Evolutionary conservation across 208 protist genomes (phyloP), one percentile per base, ranked within the genome.

Genomic region (Crithidia brevicula): DNA sequence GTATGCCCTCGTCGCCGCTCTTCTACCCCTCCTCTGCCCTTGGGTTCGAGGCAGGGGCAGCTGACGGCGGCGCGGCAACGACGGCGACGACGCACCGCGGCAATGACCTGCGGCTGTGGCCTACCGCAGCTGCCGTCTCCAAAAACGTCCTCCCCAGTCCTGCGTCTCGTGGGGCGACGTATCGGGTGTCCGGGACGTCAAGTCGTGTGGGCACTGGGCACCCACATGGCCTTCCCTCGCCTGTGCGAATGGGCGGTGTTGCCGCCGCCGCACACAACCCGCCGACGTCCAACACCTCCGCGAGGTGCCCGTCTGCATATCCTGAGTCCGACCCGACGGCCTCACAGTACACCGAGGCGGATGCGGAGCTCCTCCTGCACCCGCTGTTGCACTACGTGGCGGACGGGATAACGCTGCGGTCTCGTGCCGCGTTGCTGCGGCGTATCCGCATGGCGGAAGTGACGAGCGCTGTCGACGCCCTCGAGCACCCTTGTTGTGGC

Each of bases 341-440:
- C 3, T 52, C 70, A 43, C 62, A 65, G 36, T 58, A 63, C 38
- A 76, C 70, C 2, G 70, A 70, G 62, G 70, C 62, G 20, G 70
- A 76, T 20, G 56, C 53, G 16, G 70, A 76, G 23, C 20, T 76
- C 20, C 70, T 76, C 3, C 45, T 70, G 45, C 62, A 59, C 45
- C 62, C 70, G 43, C 25, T 76, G 28, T n/a, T 76, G 33, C 70
- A 66, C 34, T 76, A 60, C 30, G 53, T 70, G 6, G 53, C 69
- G 53, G 70, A 69, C 50, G 70, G 70, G 33, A 50, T 51, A 16
- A 36, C 13, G 47, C 57, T 76, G 27, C 62, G 56, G 18, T 59
- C 52, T 28, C 33, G 43, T 22, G 52, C 70, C 13, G 45, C 28
- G 4, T 28, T 45, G 4, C 56, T 76, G 53, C 30, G 58, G 20